Evolutionary conservation across 2,329 filamentous ascomycete species (phyloP).

Genomic region (Teratosphaeria zuluensis): DNA sequence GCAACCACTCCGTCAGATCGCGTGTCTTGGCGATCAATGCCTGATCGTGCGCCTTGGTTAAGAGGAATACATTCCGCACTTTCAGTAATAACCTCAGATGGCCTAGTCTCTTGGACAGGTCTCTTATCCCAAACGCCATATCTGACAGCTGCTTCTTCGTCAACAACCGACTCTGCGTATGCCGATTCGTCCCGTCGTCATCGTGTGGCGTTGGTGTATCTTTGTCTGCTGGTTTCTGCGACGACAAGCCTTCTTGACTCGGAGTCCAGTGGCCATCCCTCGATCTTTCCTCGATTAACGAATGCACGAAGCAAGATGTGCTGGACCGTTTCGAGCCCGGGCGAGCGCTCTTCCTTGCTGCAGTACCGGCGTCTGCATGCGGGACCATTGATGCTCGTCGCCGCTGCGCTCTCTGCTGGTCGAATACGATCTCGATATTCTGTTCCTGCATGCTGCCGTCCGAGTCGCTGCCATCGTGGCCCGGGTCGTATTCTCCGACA

Average conservation of each 20-base stretch:
- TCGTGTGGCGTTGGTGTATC: conserved; percentile 23
- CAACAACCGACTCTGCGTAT: conserved; percentile 60
- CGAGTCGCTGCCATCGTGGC: conserved; percentile 15
- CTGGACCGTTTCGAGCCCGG: conserved; percentile 27
- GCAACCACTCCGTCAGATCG: conserved; percentile 69
- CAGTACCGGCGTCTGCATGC: conserved; percentile 15
- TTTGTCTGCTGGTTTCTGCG: conserved; percentile 34
- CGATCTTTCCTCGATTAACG: conserved; percentile 41
- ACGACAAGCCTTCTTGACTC: conserved; percentile 20
- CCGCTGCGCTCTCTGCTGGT: conserved; percentile 41
- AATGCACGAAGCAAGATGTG: conserved; percentile 54
- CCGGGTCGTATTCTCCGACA: neutral
- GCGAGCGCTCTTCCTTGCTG: conserved; percentile 23
- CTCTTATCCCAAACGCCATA: conserved; percentile 92
- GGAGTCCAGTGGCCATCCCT: conserved; percentile 17
- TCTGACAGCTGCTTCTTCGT: conserved; percentile 93
- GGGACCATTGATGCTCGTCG: conserved; percentile 51
- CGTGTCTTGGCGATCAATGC: conserved; percentile 67
- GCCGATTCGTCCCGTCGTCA: conserved; percentile 16
- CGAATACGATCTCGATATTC: conserved; percentile 45
- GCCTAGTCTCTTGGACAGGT: conserved; percentile 76
- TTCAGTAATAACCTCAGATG: conserved; percentile 74
- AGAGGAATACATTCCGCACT: conserved; percentile 72
- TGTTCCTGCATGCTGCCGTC: conserved; percentile 19
- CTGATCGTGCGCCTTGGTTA: conserved; percentile 87